Base-by-base conservation (phyloP, 768 basidiomycete species). In the Crassisporium funariophilum region DNA sequence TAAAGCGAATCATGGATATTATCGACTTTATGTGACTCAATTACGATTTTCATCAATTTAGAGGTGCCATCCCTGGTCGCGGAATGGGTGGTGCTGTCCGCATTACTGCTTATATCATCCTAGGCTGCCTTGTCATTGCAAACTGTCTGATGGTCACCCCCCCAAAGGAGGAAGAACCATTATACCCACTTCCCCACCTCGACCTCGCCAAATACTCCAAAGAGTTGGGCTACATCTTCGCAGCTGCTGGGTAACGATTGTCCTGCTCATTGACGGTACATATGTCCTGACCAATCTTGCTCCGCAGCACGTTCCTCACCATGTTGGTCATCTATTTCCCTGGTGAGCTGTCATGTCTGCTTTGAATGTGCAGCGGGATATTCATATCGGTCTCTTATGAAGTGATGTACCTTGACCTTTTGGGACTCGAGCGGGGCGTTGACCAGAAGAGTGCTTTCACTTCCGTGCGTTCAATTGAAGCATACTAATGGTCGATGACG, bases 401-500 rank as follows among this genome's bases (percentile, higher is more conserved):
- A 77, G 78, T 69, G 47, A 76, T 79, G 61, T 79, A 81, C 57
- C 61, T 83, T 11, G 76, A 80, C 52, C 65, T 81, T 3, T 75
- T 73, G 50, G 71, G 76, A 4, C 62, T 74, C 15, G 54, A 71
- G 37, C 68, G 74, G 43, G 72, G 73, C 23, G 67, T 78, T 19
- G 59, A 72, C 36, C 46, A 65, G 0, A 62, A 59, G 25, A 56
- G 73, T 8, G 76, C 77, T 12, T 78, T 79, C 57, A 78, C 78
- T 54, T 65, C 73, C 11, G 80, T 81, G 49, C 24, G 71, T 59
- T 34, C n/a, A 20, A 13, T 19, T n/a, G n/a, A n/a, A n/a, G n/a
- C n/a, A n/a, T n/a, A n/a, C n/a, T n/a, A n/a, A n/a, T n/a, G n/a
- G n/a, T n/a, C n/a, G n/a, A n/a, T n/a, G n/a, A n/a, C n/a, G n/a